phyloP scores from a whole-genome alignment of 768 basidiomycete species.

The Boletus reticulatus region DNA sequence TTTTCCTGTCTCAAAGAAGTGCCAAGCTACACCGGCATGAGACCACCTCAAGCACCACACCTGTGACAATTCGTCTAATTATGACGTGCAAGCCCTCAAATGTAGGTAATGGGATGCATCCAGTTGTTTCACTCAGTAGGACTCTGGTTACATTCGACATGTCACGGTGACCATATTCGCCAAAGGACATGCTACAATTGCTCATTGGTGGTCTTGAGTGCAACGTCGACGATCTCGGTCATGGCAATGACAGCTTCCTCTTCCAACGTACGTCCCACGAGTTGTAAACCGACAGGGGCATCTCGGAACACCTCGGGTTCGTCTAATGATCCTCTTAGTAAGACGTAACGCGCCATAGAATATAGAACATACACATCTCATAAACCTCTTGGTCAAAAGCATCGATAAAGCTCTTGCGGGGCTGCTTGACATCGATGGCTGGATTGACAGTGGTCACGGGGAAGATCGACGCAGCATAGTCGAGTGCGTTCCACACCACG shows the following conservation, averaged over 20 bases:
- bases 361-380: conserved; percentile 47
- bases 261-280: conserved; percentile 67
- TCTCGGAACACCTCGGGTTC: conserved; percentile 52
- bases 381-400: conserved; percentile 47
- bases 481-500: conserved; percentile 60
- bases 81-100: too few relatives aligned
- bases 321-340: conserved; percentile 39
- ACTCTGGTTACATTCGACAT: too few relatives aligned
- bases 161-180: background rate
- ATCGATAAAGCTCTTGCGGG: conserved; percentile 47
- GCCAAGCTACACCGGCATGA: too few relatives aligned
- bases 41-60: too few relatives aligned
- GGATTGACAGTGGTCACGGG: conserved; percentile 65
- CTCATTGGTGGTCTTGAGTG: conserved; percentile 35
- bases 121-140: too few relatives aligned
- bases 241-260: conserved; percentile 74
- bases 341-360: background rate
- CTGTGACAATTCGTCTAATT: too few relatives aligned
- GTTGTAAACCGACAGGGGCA: conserved; percentile 63
- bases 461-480: conserved; percentile 59
- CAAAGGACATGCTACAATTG: background rate
- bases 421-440: conserved; percentile 44
- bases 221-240: conserved; percentile 61
- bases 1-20: too few relatives aligned
- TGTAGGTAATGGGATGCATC: too few relatives aligned